phyloP scores from a whole-genome alignment of 2,329 filamentous ascomycete species.

The Arthrobotrys megalospora region DNA sequence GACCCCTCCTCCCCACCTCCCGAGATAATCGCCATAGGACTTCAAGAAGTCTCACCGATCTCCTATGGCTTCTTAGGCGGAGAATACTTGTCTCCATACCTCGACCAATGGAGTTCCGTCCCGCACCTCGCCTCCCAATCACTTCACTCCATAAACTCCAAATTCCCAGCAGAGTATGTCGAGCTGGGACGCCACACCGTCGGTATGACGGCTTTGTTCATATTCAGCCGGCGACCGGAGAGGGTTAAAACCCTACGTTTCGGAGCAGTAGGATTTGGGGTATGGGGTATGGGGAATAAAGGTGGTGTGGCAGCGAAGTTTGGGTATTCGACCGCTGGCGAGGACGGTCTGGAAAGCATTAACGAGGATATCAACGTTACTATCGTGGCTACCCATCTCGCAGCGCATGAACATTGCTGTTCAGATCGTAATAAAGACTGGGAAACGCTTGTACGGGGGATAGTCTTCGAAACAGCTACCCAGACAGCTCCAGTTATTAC shows the following conservation, averaged over 20 bases:
- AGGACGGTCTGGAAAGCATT: conserved; percentile 66
- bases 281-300: conserved; percentile 94
- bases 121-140: conserved; percentile 77
- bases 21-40: conserved; percentile 76
- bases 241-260: conserved; percentile 78
- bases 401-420: conserved; percentile 86
- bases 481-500: conserved; percentile 59
- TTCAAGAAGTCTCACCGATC: conserved; percentile 92
- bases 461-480: conserved; percentile 76
- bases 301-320: conserved; percentile 87
- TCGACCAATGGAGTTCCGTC: conserved; percentile 79
- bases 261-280: conserved; percentile 87
- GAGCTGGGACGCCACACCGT: conserved; percentile 81
- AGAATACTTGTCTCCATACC: conserved; percentile 82
- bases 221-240: conserved; percentile 79
- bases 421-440: conserved; percentile 87
- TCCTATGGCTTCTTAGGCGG: conserved; percentile 88
- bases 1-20: conserved; percentile 73
- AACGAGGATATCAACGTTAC: conserved; percentile 76
- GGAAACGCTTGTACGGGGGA: conserved; percentile 82
- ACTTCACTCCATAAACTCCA: conserved; percentile 60
- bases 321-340: conserved; percentile 70
- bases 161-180: conserved; percentile 73
- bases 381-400: conserved; percentile 89
- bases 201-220: conserved; percentile 90